These are phyloP conservation scores for Posidonia oceanica DNA, from an alignment of 116 monocot species.

Conservation along the genomic window DNA sequence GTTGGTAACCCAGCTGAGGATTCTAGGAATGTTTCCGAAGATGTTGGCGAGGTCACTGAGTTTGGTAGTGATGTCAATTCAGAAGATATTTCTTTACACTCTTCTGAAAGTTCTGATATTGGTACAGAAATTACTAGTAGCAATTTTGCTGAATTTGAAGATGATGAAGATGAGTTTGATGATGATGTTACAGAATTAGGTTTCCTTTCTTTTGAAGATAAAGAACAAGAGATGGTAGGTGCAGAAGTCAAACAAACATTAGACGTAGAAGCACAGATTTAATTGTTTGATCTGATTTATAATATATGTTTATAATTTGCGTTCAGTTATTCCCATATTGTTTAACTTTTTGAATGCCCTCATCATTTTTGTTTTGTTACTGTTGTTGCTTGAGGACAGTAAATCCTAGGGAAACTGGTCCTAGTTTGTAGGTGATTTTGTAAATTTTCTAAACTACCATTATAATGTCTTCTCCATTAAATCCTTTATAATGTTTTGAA, in stretches of 20 bases:
- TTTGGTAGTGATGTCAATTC: not conserved
- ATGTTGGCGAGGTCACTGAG: not conserved
- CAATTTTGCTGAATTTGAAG: constrained; percentile 8
- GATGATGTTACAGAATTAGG: constrained; percentile 1
- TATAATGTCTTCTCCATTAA: too few relatives aligned
- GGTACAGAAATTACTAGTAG: not conserved
- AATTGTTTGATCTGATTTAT: not conserved
- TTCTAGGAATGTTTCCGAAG: not conserved
- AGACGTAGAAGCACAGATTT: not conserved
- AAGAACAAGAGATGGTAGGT: not conserved
- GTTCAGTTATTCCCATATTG: too few relatives aligned
- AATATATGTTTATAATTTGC: not conserved
- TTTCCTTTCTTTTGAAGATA: constrained; percentile 11
- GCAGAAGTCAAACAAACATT: too few relatives aligned
- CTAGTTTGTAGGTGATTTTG: too few relatives aligned
- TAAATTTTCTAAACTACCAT: too few relatives aligned
- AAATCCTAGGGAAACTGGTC: too few relatives aligned
- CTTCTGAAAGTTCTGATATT: not conserved
- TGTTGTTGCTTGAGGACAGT: too few relatives aligned
- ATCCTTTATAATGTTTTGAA: too few relatives aligned
- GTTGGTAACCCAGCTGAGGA: constrained; percentile 24
- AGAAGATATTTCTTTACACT: not conserved
- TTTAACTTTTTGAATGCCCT: too few relatives aligned
- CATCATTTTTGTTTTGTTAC: too few relatives aligned
- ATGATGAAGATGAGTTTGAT: constrained; percentile 12